Percentiles rank a stretch among this genome's conserved stretches.
Conservation (phyloP, 2,329 filamentous ascomycete species). For the Venturiaceae sp. region DNA sequence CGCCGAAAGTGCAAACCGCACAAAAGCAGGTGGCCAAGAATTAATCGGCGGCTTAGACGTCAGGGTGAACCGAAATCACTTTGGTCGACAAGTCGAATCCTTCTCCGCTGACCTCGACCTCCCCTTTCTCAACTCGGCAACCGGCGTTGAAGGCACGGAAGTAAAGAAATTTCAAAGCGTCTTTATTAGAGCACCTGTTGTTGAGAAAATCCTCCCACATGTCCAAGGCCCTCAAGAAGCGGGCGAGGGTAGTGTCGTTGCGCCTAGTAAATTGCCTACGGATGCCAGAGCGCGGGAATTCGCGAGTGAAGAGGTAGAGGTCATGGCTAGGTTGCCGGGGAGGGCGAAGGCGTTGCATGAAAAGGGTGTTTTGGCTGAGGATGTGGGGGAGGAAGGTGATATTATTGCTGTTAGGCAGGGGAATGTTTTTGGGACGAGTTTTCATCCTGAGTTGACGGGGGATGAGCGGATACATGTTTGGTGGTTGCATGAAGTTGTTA, state of each 20-base stretch:
- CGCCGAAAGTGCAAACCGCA: conserved; percentile 75
- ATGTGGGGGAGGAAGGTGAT: conserved; percentile 49
- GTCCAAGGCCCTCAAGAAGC: conserved; percentile 38
- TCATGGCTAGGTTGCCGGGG: conserved; percentile 48
- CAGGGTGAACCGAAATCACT: conserved; percentile 86
- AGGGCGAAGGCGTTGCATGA: conserved; percentile 35
- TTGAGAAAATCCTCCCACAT: conserved; percentile 64
- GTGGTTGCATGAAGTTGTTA: conserved; percentile 69
- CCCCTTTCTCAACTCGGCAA: conserved; percentile 49
- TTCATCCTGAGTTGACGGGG: conserved; percentile 86
- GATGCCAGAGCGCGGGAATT: conserved; percentile 34
- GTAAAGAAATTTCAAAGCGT: conserved; percentile 62
- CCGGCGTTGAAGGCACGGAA: conserved; percentile 13
- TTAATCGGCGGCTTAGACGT: conserved; percentile 88
- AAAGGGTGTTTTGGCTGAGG: conserved; percentile 36
- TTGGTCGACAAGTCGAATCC: conserved; percentile 85
- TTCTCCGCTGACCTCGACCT: conserved; percentile 70
- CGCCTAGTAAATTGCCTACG: conserved; percentile 42
- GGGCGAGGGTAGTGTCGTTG: conserved; percentile 41
- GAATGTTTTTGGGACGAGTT: conserved; percentile 90
- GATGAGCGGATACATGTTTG: conserved; percentile 85
- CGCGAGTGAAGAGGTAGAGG: conserved; percentile 42
- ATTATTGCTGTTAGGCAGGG: conserved; percentile 85
- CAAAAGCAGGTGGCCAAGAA: conserved; percentile 81
- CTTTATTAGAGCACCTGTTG: conserved; percentile 90